Evolutionary conservation across 768 basidiomycete genomes (phyloP), one percentile per base, ranked within the genome.

Genomic region (Mycena sanguinolenta): DNA sequence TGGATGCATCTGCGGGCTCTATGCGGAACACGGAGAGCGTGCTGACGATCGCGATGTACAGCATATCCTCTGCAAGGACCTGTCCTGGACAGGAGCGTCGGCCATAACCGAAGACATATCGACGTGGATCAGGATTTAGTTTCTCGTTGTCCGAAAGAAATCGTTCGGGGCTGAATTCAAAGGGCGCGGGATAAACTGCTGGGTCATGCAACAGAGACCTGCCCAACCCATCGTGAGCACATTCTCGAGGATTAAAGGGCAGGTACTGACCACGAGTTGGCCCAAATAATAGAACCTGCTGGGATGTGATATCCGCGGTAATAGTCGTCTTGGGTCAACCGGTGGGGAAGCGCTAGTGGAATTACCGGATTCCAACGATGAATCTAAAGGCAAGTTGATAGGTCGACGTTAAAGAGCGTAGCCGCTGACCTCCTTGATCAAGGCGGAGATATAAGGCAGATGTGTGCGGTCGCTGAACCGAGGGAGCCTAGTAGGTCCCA

Each of bases 401-500:
- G 21, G 23, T 25, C 21, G 10, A 5, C 3, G 14, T 30, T 9
- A 3, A 28, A 8, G 9, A 42, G 9, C n/a, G 6, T 14, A 36
- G 1, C 7, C 0, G 39, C 74, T 14, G 6, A 71, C 68, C 60
- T 77, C 76, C 46, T 65, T 49, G 44, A 74, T n/a, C 7, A 77
- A 28, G 4, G 72, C 74, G 4, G 69, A 57, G 19, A 78, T 50
- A 49, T 77, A 78, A 3, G 77, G 73, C 6, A 78, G 73, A 49
- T 63, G 21, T 21, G 53, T 39, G 6, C 74, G 61, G 32, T 82
- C 82, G 4, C 58, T 70, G 63, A 78, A 76, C 13, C 68, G 67
- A 12, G 81, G 80, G 0, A 82, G 75, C 3, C 82, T 69, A 19
- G 73, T 68, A 19, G 52, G 57, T 17, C 80, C 81, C 9, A 81